phyloP scores from a whole-genome alignment of 352 stramenopile genomes.

The Phytophthora megakarya region DNA sequence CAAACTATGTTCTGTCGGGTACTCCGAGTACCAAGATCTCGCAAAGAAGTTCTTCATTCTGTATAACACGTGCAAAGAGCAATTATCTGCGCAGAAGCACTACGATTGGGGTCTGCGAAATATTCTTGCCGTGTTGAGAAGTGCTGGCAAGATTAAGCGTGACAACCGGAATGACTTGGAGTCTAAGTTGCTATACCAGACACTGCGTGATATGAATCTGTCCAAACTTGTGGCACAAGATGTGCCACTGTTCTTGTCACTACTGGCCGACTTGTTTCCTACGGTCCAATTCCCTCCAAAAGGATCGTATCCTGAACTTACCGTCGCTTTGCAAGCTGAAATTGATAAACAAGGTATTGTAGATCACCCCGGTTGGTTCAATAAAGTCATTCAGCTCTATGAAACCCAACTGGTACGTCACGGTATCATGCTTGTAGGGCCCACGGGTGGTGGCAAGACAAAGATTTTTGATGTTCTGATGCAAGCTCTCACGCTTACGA shows the following conservation, averaged over 20 bases:
- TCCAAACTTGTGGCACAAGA: slow-evolving; percentile 98
- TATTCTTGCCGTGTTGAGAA: slow-evolving; percentile 90
- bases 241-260: slow-evolving; percentile 96
- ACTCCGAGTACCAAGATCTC: slow-evolving; percentile 92
- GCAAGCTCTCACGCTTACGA: slow-evolving; percentile 93
- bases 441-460: slow-evolving; percentile 97
- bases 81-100: slow-evolving; percentile 92
- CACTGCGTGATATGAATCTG: slow-evolving; percentile 97
- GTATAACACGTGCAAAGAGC: slow-evolving; percentile 92
- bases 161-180: slow-evolving; percentile 90
- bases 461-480: slow-evolving; percentile 97
- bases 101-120: slow-evolving; percentile 93
- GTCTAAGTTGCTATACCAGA: slow-evolving; percentile 89
- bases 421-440: slow-evolving; percentile 99
- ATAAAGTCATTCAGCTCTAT: slow-evolving; percentile 98
- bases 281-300: slow-evolving; percentile 91
- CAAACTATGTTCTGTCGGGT: slow-evolving; percentile 93
- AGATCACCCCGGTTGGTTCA: slow-evolving; percentile 87
- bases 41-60: slow-evolving; percentile 93
- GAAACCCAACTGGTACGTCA: slow-evolving; percentile 98
- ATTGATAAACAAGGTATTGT: slow-evolving; percentile 94
- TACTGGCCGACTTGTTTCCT: slow-evolving; percentile 97
- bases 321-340: slow-evolving; percentile 82
- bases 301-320: slow-evolving; percentile 96
- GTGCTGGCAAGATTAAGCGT: slow-evolving; percentile 91